Base-by-base conservation (phyloP, 2,329 filamentous ascomycete genomes). In the Plenodomus biglobosus region DNA sequence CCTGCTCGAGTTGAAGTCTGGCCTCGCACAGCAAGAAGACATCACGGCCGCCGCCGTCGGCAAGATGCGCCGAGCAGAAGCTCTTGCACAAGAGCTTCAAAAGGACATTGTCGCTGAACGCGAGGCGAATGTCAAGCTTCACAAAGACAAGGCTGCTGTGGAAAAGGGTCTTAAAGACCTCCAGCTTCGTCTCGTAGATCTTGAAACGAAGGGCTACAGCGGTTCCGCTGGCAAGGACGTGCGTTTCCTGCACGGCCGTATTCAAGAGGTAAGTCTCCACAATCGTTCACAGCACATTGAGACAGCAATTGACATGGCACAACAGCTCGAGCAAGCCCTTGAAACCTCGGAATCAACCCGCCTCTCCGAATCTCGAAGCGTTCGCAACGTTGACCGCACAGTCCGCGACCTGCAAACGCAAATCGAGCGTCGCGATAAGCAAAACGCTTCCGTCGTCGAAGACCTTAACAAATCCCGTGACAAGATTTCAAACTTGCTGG, bases 21-120 rank as follows among this genome's bases (percentile, higher is more conserved):
- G 81, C 56, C 81, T 97, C 27, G 92, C 92, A 3, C 91, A 96
- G 65, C 90, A 96, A 65, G 90, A 97, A 73, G 92, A 99, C 68
- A 86, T 97, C 49, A 89, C 91, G 10, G 84, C 87, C 1, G 92
- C 94, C 3, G 92, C 92, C 0, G 87, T 97, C 35, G 92, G 94
- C 64, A 97, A 97, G 79, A 99, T 99, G 94, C 85, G 92, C 46
- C 86, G 92, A 19, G 90, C 94, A 2, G 92, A 99, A 67, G 88
- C 90, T 3, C 77, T 97, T 24, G 86, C 86, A 1, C 84, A 86
- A 8, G 94, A 99, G 73, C 86, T 95, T 55, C 92, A 97, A 67
- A 95, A 94, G 71, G 94, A 99, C 64, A 90, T 96, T 53, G 84
- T 86, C 16, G 83, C 83, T 7, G 92, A 96, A 75, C 85, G 92